Base-by-base conservation (phyloP, 108 stramenopile species). In the Stephanodiscus triporus region DNA sequence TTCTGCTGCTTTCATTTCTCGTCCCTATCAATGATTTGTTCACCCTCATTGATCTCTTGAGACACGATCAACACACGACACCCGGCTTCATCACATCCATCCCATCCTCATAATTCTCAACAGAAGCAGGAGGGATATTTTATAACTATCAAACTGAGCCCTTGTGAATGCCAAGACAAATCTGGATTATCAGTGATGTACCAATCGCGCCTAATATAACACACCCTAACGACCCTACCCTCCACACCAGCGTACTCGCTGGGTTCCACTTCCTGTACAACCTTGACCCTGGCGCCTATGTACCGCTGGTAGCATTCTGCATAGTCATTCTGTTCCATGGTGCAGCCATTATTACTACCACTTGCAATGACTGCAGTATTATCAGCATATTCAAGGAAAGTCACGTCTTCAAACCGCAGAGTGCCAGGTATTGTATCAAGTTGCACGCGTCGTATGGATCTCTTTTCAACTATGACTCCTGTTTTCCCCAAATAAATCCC, bases 141-240 rank as follows among this genome's bases (percentile, higher is more conserved):
- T 60, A 76, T 49, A 1, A 77, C 77, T n/a, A 16, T 68, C 63
- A 59, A 77, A 77, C 36, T 70, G 23, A 24, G 20, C 47, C 61
- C 32, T 43, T 2, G 38, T 30, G 37, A 58, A 77, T 30, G 69
- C 69, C 45, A 63, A 5, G 26, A n/a, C 26, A 70, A 32, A 14
- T 34, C 42, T 23, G 63, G 24, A 70, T 65, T 64, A 47, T 69
- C 68, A 4, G 69, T 70, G 48, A 70, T 57, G 50, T 77, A 77
- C 54, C 43, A 77, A 36, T 65, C 70, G n/a, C n/a, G 37, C 69
- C 77, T 29, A 56, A 22, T 56, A 77, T 23, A 34, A 67, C 43
- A n/a, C n/a, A 63, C 42, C 26, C 30, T 24, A 26, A 54, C 30
- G 10, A 77, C 69, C 7, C 17, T 64, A 19, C 68, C 68, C 16